These are phyloP conservation scores for Salix koriyanagi DNA, from an alignment of 345 rosid species.

Conservation along the genomic window DNA sequence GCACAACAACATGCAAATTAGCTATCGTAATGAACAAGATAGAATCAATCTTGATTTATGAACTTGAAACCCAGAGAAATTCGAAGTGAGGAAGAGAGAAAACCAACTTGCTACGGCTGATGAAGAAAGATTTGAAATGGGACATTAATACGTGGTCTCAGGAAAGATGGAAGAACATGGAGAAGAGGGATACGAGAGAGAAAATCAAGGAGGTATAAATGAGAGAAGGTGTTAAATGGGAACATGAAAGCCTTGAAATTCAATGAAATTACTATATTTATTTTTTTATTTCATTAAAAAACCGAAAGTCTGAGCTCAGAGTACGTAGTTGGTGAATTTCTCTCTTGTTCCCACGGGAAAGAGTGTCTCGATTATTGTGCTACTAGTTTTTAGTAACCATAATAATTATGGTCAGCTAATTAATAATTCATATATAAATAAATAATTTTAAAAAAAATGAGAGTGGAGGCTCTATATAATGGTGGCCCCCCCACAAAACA, in stretches of 20 bases:
- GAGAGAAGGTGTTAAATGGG: constrained; percentile 8
- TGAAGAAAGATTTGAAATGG: constrained; percentile 7
- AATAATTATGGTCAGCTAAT: background rate
- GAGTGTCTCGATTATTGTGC: constrained; percentile 24
- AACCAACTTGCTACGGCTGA: background rate
- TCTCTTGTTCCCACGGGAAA: constrained; percentile 16
- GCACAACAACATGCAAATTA: background rate
- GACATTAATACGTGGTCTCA: background rate
- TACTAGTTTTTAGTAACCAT: background rate
- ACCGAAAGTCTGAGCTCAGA: background rate
- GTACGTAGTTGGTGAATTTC: constrained; percentile 23
- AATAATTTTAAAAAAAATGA: background rate
- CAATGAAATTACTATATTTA: background rate
- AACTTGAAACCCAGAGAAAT: background rate
- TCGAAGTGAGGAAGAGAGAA: background rate
- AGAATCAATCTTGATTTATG: no score
- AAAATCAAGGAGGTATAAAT: constrained; percentile 17
- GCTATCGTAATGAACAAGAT: background rate
- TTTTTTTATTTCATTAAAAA: background rate
- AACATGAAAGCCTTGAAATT: constrained; percentile 14
- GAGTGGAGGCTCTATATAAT: background rate
- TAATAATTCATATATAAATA: background rate
- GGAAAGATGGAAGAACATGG: constrained; percentile 22
- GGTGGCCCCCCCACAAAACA: constrained; percentile 10
- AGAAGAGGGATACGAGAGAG: constrained; percentile 23